Conservation (phyloP, 176 grass and related monocot species). For the Triticum aestivum region IWGSC_CS_RefSeq_v2.1 NC_057806.1:105252005-105252504, state of each 20-base stretch:
- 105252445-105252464: background rate
- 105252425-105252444: background rate
- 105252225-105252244: too few relatives aligned
- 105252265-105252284: slow-evolving; percentile 30
- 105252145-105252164: background rate
- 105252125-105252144: too few relatives aligned
- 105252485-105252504: too few relatives aligned
- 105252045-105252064: too few relatives aligned
- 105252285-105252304: background rate
- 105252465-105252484: background rate
- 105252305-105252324: background rate
- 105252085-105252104: too few relatives aligned
- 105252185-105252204: background rate
- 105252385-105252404: background rate
- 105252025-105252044: too few relatives aligned
- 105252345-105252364: background rate
- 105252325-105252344: background rate
- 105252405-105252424: background rate
- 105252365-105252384: slow-evolving; percentile 5
- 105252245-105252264: background rate
- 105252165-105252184: background rate
- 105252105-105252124: too few relatives aligned
- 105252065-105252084: too few relatives aligned
- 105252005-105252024: background rate
- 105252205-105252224: background rate